These are phyloP conservation scores for Aspergillus steynii DNA, from an alignment of 495 filamentous ascomycete genomes.

Conservation along the genomic window DNA sequence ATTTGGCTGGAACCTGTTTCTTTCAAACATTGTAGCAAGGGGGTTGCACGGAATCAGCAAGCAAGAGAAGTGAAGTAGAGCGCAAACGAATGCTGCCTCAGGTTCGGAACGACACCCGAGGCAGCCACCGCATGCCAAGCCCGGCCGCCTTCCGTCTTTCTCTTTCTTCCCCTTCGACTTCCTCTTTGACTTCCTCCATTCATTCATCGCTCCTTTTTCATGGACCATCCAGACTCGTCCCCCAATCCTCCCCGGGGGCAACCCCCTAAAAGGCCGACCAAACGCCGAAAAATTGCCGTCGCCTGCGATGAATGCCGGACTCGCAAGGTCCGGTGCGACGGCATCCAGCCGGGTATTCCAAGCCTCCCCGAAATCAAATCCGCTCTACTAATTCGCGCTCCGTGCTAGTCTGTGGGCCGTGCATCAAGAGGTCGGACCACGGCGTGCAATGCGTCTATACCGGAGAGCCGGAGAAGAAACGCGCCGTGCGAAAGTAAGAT, in stretches of 20 bases:
- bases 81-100: not conserved
- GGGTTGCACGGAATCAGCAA: too few species aligned
- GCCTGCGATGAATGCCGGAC: constrained; percentile 42
- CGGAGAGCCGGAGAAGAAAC: constrained; percentile 35
- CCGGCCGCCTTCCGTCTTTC: not conserved
- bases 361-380: constrained; percentile 16
- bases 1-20: too few species aligned
- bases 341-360: constrained; percentile 36
- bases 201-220: not conserved
- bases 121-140: not conserved
- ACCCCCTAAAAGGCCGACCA: constrained; percentile 10
- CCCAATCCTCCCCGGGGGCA: not conserved
- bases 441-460: constrained; percentile 31
- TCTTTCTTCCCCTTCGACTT: not conserved
- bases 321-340: constrained; percentile 41
- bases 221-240: constrained; percentile 5
- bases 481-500: constrained; percentile 27
- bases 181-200: not conserved
- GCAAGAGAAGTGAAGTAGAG: too few species aligned
- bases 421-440: constrained; percentile 24
- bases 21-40: too few species aligned
- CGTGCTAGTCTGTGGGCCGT: constrained; percentile 38
- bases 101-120: constrained; percentile 2
- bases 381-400: constrained; percentile 16
- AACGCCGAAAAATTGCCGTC: constrained; percentile 38